phyloP scores from a whole-genome alignment of 2,329 filamentous ascomycete genomes.

The Phyllosticta capitalensis region DNA sequence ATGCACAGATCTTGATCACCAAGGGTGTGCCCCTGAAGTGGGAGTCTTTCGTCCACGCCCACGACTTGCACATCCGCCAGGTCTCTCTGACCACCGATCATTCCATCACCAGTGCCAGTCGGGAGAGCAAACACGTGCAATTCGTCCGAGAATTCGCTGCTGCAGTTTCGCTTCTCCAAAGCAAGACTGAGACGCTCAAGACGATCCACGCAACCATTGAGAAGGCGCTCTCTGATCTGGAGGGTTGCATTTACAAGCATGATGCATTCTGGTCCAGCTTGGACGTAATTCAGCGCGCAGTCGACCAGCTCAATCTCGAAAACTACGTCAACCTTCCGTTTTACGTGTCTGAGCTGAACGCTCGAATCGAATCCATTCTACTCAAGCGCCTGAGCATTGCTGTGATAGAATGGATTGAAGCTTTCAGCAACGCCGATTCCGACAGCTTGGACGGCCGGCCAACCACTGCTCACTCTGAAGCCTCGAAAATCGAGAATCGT shows the following conservation, averaged over 20 bases:
- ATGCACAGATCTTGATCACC: constrained; percentile 70
- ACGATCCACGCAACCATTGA: constrained; percentile 74
- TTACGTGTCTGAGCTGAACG: constrained; percentile 84
- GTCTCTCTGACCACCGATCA: constrained; percentile 43
- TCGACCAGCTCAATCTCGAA: constrained; percentile 93
- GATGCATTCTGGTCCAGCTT: constrained; percentile 71
- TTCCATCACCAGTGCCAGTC: constrained; percentile 30
- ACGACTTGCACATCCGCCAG: constrained; percentile 75
- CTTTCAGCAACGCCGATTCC: constrained; percentile 52
- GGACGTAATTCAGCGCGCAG: constrained; percentile 78
- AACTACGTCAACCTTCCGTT: constrained; percentile 87
- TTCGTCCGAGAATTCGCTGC: constrained; percentile 91
- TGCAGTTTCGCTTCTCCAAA: constrained; percentile 78
- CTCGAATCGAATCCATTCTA: constrained; percentile 71
- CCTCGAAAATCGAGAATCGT: constrained; percentile 20
- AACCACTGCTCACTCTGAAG: constrained; percentile 29
- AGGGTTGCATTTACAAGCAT: constrained; percentile 72
- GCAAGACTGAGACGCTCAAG: constrained; percentile 70
- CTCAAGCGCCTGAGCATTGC: constrained; percentile 76
- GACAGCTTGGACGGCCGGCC: constrained; percentile 42
- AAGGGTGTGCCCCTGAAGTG: constrained; percentile 88
- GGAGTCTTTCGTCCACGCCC: constrained; percentile 97
- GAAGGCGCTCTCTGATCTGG: constrained; percentile 72
- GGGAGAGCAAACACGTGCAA: constrained; percentile 88
- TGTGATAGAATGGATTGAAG: constrained; percentile 75